Conservation (phyloP, 495 filamentous ascomycete genomes). For the Tirmania nivea region DNA sequence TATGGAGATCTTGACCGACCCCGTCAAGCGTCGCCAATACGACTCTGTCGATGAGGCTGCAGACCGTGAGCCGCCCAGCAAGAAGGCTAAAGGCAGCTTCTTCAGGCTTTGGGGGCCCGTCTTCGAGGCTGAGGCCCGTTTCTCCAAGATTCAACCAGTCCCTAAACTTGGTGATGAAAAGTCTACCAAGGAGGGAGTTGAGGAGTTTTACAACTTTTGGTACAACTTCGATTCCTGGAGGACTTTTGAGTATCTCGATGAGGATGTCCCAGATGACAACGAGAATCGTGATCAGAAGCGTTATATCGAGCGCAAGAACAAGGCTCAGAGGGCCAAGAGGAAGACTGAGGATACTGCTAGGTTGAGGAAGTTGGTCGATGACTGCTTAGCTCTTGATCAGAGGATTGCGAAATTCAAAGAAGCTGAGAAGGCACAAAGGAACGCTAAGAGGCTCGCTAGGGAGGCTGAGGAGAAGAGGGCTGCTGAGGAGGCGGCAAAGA, state of each 20-base stretch:
- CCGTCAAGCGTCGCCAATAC: conserved; percentile 79
- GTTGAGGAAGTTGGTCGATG: conserved; percentile 71
- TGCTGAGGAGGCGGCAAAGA: conserved; percentile 54
- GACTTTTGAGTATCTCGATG: conserved; percentile 92
- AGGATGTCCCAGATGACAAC: conserved; percentile 95
- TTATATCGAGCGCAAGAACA: conserved; percentile 92
- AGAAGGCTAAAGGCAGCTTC: conserved; percentile 81
- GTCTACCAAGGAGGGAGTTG: conserved; percentile 66
- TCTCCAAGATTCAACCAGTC: conserved; percentile 75
- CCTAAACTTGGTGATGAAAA: conserved; percentile 70
- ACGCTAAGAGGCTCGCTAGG: conserved; percentile 74
- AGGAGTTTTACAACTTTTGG: conserved; percentile 97
- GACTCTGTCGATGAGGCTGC: conserved; percentile 90
- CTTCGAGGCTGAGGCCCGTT: conserved; percentile 76
- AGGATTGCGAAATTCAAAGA: conserved; percentile 94
- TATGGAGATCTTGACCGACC: conserved; percentile 78
- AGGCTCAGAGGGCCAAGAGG: conserved; percentile 92
- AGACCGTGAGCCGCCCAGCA: conserved; percentile 71
- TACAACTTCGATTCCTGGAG: conserved; percentile 98
- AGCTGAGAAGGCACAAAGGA: conserved; percentile 73
- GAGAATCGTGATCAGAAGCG: conserved; percentile 98
- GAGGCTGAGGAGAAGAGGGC: conserved; percentile 77
- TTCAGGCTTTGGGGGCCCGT: conserved; percentile 81
- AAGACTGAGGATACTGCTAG: conserved; percentile 93
- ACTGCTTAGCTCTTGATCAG: conserved; percentile 59